Evolutionary conservation across 176 grass and related monocot species (phyloP), one percentile per base, ranked within the genome.

Genomic region (Secale cereale): DNA sequence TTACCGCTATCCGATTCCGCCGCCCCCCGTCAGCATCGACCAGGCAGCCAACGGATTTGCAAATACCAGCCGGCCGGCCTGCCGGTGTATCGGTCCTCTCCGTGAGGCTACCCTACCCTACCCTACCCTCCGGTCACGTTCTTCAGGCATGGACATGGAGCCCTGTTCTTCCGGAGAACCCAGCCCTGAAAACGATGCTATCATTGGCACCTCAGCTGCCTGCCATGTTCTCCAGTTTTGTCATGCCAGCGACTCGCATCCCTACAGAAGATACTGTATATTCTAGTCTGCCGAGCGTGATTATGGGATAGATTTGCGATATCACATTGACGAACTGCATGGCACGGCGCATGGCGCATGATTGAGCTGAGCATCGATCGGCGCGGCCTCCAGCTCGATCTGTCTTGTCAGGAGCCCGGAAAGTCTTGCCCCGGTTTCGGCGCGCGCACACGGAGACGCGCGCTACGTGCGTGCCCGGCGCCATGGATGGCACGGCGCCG

Each of bases 1-100:
- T 33, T 60, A 25, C 57, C 9, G 57, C n/a, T 60, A 20, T 9
- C 30, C 30, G 8, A 67, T 67, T 66, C 65, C 65, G 65, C 7
- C 65, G 16, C 20, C 16, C 7, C 16, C 16, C 15, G 14, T 35
- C 65, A 35, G 8, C 2, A 17, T 20, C 52, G 22, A 52, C 1
- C 46, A 15, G 8, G 28, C 48, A 10, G 81, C 81, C 87, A 88
- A 74, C 66, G 37, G 75, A 74, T 74, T 87, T 25, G 59, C 36
- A 12, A 30, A 88, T 40, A 70, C 68, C 68, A 54, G 78, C 74
- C 13, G 45, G 45, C 12, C 0, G 37, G 30, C 70, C 73, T 22
- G 63, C 7, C 14, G 8, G n/a, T 7, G 4, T 71, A 16, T 16
- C 1, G 76, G 19, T 73, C 25, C 23, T 1, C 62, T 6, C 62